Percentiles rank a stretch among this genome's conserved stretches.
Evolutionary conservation across 257 asterid species (phyloP).

Genomic region (Scutellaria galericulata): DNA sequence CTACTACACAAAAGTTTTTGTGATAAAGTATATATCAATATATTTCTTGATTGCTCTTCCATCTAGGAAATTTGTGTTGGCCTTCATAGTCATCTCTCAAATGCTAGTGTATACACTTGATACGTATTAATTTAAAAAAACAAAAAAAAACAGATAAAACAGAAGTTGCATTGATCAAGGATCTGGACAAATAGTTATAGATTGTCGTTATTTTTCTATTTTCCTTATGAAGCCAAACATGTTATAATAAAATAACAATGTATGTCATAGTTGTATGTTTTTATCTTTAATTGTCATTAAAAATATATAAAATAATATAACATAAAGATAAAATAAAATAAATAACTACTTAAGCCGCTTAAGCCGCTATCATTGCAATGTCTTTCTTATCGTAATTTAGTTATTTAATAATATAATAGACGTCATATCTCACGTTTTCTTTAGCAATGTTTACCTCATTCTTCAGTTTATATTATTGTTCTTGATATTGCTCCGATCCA

Average conservation of each 20-base stretch:
- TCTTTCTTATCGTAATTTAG: not conserved
- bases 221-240: not conserved
- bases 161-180: not conserved
- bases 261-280: not conserved
- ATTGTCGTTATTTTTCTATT: not conserved
- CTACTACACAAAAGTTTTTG: too few species aligned
- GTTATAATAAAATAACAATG: not conserved
- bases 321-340: not conserved
- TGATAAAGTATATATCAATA: too few species aligned
- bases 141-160: not conserved
- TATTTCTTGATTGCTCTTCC: too few species aligned
- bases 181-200: not conserved
- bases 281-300: not conserved
- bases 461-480: not conserved
- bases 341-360: not conserved
- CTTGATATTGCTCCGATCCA: too few species aligned
- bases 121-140: too few species aligned
- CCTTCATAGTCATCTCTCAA: too few species aligned
- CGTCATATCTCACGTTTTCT: slow-evolving; percentile 6
- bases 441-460: not conserved
- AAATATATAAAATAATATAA: not conserved
- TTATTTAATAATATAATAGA: not conserved
- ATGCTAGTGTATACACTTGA: too few species aligned
- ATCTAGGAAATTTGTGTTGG: too few species aligned
- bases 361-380: not conserved